phyloP scores from a whole-genome alignment of 345 rosid species.

The Populus davidiana region DNA sequence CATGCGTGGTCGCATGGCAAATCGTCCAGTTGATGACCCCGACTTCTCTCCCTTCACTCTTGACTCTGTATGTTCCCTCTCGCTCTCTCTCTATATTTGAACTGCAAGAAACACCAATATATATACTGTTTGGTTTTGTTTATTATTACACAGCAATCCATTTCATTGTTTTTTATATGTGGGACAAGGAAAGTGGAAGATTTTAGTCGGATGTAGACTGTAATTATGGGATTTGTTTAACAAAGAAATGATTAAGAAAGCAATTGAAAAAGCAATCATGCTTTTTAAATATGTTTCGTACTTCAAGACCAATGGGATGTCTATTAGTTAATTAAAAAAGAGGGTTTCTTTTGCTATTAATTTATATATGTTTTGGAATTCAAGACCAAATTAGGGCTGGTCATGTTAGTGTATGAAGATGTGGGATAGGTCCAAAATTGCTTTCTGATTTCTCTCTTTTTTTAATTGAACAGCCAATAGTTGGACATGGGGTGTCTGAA shows the following conservation, averaged over 20 bases:
- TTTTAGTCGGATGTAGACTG: no score
- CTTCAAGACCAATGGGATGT: no score
- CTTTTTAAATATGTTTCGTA: no score
- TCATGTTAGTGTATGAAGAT: background rate
- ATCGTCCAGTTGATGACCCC: background rate
- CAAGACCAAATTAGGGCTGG: no score
- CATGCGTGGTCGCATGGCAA: slow-evolving; percentile 23
- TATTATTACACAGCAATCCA: background rate
- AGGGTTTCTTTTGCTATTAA: no score
- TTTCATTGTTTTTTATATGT: background rate
- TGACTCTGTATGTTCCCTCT: slow-evolving; percentile 29
- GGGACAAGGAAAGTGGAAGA: no score
- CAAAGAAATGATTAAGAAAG: no score
- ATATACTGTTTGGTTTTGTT: background rate
- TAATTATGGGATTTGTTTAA: no score
- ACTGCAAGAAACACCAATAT: background rate
- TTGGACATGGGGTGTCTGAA: slow-evolving; percentile 24
- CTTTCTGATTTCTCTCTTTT: background rate
- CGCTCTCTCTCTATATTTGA: background rate
- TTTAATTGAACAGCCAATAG: slow-evolving; percentile 14
- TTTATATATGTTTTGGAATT: background rate
- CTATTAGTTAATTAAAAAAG: no score
- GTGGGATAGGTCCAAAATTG: no score
- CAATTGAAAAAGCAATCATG: no score
- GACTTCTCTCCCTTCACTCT: slow-evolving; percentile 9